A percentile compares a stretch with the other conserved stretches of the same genome.
Evolutionary conservation across 1,139 yeast species (phyloP).

Genomic region (Kluyveromyces marxianus): DNA sequence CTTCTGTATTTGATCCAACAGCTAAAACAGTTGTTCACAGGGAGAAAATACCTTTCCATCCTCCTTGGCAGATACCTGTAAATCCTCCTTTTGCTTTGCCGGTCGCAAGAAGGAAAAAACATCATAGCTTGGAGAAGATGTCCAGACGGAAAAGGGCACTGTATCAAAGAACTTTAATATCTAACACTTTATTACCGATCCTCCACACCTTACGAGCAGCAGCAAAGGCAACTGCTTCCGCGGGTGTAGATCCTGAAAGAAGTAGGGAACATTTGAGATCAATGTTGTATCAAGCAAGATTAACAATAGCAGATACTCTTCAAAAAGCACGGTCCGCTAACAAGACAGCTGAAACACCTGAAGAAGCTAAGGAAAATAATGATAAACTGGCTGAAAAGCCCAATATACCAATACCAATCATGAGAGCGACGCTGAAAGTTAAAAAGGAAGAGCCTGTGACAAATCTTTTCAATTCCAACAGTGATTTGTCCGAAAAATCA

Average conservation of each 20-base stretch:
- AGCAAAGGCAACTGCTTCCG: constrained; percentile 27
- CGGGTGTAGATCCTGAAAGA: constrained; percentile 28
- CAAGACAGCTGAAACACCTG: not conserved
- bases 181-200: constrained; percentile 24
- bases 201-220: constrained; percentile 29
- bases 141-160: constrained; percentile 2
- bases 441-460: not conserved
- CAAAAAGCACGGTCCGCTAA: constrained; percentile 37
- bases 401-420: not conserved
- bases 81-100: constrained; percentile 30
- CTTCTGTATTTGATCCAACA: constrained; percentile 12
- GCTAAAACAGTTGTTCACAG: constrained; percentile 24
- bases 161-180: constrained; percentile 9
- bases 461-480: not conserved
- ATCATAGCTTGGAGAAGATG: constrained; percentile 5
- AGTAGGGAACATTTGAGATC: constrained; percentile 24
- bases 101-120: constrained; percentile 23
- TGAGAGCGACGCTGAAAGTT: not conserved
- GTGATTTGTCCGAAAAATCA: not conserved
- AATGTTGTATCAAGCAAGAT: constrained; percentile 29
- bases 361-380: not conserved
- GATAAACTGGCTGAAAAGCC: not conserved
- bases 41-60: constrained; percentile 29
- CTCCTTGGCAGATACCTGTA: constrained; percentile 27
- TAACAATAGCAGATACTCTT: constrained; percentile 60